phyloP scores from a whole-genome alignment of 106 monocot species.

The Gastrodia elata region DNA sequence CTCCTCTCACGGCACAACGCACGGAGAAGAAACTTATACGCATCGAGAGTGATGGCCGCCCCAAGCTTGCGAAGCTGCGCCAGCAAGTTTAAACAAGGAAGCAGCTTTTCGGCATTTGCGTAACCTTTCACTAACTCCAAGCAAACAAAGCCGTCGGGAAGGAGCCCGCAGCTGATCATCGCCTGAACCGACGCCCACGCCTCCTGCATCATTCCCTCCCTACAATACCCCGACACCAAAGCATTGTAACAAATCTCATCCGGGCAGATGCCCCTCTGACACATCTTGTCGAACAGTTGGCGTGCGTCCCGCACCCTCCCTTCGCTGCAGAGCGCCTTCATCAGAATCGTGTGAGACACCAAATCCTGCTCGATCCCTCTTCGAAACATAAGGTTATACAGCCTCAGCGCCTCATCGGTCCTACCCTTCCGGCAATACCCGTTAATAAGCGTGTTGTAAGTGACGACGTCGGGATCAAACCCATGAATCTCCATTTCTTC shows the following conservation, averaged over 20 bases:
- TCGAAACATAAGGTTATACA: slow-evolving; percentile 48
- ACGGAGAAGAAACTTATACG: slow-evolving; percentile 27
- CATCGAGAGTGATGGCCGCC: slow-evolving; percentile 21
- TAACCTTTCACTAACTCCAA: slow-evolving; percentile 39
- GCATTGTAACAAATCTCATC: slow-evolving; percentile 39
- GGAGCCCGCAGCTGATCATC: slow-evolving; percentile 40
- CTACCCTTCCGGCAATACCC: slow-evolving; percentile 53
- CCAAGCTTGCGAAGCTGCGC: slow-evolving; percentile 39
- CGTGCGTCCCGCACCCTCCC: slow-evolving; percentile 40
- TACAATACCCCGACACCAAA: slow-evolving; percentile 60
- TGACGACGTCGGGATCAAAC: slow-evolving; percentile 73
- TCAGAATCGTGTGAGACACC: slow-evolving; percentile 60
- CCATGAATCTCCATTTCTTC: slow-evolving; percentile 62
- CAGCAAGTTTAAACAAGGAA: slow-evolving; percentile 64
- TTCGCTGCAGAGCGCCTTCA: slow-evolving; percentile 46
- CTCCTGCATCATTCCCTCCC: slow-evolving; percentile 37
- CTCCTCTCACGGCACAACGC: slow-evolving; percentile 48
- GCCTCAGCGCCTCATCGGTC: slow-evolving; percentile 39
- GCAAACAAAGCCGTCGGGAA: slow-evolving; percentile 37
- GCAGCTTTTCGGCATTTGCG: slow-evolving; percentile 34
- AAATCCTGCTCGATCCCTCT: slow-evolving; percentile 63
- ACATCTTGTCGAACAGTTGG: slow-evolving; percentile 67
- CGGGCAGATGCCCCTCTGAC: slow-evolving; percentile 37
- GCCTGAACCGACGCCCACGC: slow-evolving; percentile 37
- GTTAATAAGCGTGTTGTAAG: slow-evolving; percentile 79